Evolutionary conservation across 257 asterid species (phyloP).

Genomic region (Jacaranda copaia): DNA sequence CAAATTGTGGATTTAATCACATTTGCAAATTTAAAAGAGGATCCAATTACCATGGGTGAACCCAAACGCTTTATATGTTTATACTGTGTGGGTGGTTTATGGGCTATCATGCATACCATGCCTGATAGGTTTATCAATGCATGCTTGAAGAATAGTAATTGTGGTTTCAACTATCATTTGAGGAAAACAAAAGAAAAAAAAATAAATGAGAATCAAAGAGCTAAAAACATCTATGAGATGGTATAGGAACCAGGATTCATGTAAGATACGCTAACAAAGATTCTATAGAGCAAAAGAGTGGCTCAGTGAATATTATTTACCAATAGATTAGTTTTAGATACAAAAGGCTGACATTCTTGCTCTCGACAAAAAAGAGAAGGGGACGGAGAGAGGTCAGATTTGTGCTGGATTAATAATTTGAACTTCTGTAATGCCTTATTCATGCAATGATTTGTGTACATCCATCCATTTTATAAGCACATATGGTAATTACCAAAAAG

Average conservation of each 20-base stretch:
- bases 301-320: neutral
- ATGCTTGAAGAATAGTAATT: neutral
- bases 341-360: neutral
- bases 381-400: neutral
- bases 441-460: neutral
- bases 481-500: neutral
- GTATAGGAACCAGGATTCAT: neutral
- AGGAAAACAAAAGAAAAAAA: neutral
- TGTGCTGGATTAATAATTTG: conserved; percentile 1
- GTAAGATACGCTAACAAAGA: neutral
- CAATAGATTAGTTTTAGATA: neutral
- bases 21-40: too few species aligned
- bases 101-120: neutral
- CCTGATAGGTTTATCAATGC: neutral
- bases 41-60: neutral
- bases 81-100: neutral
- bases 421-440: neutral
- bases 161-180: neutral
- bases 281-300: neutral
- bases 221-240: neutral
- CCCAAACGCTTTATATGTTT: neutral
- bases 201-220: neutral
- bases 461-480: neutral
- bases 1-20: neutral
- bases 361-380: neutral